Conservation (phyloP, 1,284 basidiomycete genomes). For the Trichosporon inkin region DNA sequence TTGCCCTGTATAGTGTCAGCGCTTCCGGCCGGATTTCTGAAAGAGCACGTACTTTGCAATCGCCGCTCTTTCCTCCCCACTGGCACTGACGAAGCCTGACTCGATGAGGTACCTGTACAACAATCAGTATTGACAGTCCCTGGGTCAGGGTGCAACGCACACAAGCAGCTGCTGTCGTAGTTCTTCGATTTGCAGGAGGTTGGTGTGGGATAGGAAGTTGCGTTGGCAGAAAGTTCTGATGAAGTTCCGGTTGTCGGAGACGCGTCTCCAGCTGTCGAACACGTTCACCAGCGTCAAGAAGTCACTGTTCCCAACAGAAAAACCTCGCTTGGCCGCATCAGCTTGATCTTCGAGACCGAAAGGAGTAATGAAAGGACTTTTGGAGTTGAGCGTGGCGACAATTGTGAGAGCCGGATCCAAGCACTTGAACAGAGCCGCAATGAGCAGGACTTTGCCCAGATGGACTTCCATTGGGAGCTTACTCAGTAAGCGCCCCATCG, state of each 20-base stretch:
- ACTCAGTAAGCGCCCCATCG: slow-evolving; percentile 85
- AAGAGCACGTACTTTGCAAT: slow-evolving; percentile 59
- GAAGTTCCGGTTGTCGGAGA: slow-evolving; percentile 61
- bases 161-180: slow-evolving; percentile 88
- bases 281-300: slow-evolving; percentile 91
- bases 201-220: slow-evolving; percentile 87
- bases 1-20: slow-evolving; percentile 55
- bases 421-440: slow-evolving; percentile 81
- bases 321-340: slow-evolving; percentile 73
- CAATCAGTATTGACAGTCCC: not conserved
- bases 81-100: slow-evolving; percentile 74
- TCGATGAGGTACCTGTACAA: slow-evolving; percentile 63
- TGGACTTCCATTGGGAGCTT: slow-evolving; percentile 93
- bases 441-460: slow-evolving; percentile 84
- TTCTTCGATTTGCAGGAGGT: slow-evolving; percentile 93
- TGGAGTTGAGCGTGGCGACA: slow-evolving; percentile 86
- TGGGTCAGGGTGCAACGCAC: slow-evolving; percentile 48
- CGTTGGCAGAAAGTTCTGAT: slow-evolving; percentile 73
- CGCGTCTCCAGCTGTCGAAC: slow-evolving; percentile 80
- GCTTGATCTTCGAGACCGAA: slow-evolving; percentile 85
- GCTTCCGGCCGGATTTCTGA: not conserved
- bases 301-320: slow-evolving; percentile 86
- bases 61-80: slow-evolving; percentile 63
- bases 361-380: slow-evolving; percentile 86
- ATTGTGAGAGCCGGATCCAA: slow-evolving; percentile 94